Evolutionary conservation across 2,329 filamentous ascomycete genomes (phyloP), one percentile per base, ranked within the genome.

Genomic region (Ophiostoma sp.): DNA sequence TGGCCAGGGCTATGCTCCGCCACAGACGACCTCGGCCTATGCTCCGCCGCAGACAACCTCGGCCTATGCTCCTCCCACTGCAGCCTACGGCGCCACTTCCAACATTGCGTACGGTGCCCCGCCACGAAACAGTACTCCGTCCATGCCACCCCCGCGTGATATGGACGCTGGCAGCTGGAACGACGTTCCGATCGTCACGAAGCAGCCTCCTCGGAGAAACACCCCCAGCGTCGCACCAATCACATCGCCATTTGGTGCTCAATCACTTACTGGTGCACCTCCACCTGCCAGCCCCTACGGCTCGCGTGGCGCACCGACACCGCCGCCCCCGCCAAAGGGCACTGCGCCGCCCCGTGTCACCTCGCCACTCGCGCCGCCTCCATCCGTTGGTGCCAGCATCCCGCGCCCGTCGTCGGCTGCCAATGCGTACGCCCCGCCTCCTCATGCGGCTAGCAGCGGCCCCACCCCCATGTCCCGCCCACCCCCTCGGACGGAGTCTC

Each of bases 131-230:
- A 83, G 85, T 40, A 88, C 87, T 47, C 85, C 88, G 16, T 83
- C 85, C 4, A 45, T 66, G 12, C 83, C 87, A 55, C 88, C 92
- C 36, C 87, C 91, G 18, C 86, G 91, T 75, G 82, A 69, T 87
- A 89, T 88, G 75, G 89, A 90, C 72, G 88, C 89, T 71, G 86
- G 89, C 41, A 90, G 91, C 73, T 99, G 95, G 95, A 99, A 99
- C 74, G 95, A 99, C 77, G 89, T 96, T 66, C 95, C 95, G 1
- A 85, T 97, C 74, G 90, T 98, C 63, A 84, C 86, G 63, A 92
- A 94, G 80, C 81, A 85, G 67, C 84, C 89, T 14, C 84, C 89
- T 36, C 87, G 93, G 72, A 87, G 89, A 75, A 83, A 84, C 63
- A 97, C 94, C 0, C 92, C 93, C 2, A 87, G 83, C 68, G 81